Base-by-base conservation (phyloP, 768 basidiomycete genomes). In the Tulasnella calospora region DNA sequence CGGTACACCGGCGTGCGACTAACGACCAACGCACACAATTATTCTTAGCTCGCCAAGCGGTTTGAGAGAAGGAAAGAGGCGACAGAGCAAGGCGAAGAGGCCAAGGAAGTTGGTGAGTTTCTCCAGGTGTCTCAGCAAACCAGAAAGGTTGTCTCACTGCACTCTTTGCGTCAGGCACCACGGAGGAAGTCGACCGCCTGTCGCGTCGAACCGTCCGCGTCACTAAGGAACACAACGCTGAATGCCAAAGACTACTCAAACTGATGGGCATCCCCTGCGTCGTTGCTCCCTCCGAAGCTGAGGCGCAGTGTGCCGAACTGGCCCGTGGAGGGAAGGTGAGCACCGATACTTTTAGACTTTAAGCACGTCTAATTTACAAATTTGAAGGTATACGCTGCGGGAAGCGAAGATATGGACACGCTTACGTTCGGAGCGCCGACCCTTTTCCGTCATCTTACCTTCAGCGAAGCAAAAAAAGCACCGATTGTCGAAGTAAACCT, bases 361-460 rank as follows among this genome's bases (percentile, higher is more conserved):
- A 7, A 73, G 41, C 44, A 23, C 10, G 44, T 36, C 78, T 47
- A 79, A 69, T 44, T 7, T 41, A n/a, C 9, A 27, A 67, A 7
- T 13, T 69, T 38, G 36, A 71, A 95, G 94, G 95, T 99, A 36
- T 99, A 94, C 83, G 98, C 94, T 0, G 96, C 98, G 10, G 98
- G 98, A 19, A 98, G 96, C 0, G 98, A 99, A 85, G 98, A 99
- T 84, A 99, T 99, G 98, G 98, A 99, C 82, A 99, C 98, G 10
- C 90, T 99, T 30, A 99, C 98, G 0, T 99, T 99, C 87, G 89
- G 90, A 81, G 86, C 97, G 0, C 97, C 98, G 1, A 91, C 97
- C 67, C 88, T 99, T 12, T 92, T 93, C 81, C 94, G 98, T 38
- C 98, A 98, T 85, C 89, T 99, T 79, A 99, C 98, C 17, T 98